These are phyloP conservation scores for Colletotrichum sp. DNA, from an alignment of 2,329 filamentous ascomycete species.

Conservation along the genomic window DNA sequence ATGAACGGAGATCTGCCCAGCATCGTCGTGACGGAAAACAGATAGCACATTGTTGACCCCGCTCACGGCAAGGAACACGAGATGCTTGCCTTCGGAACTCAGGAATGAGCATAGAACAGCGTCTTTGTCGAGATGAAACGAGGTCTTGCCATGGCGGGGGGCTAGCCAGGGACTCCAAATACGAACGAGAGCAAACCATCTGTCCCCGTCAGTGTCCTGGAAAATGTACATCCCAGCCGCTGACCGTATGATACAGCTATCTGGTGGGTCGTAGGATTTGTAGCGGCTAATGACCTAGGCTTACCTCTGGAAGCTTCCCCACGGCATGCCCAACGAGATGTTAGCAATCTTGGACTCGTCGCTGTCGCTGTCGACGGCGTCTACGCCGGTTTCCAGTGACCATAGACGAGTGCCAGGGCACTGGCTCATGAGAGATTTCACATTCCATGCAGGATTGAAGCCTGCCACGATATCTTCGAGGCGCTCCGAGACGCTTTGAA, in stretches of 20 bases:
- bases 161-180: conserved; percentile 86
- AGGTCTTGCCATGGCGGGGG: conserved; percentile 78
- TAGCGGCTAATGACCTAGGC: conserved; percentile 3
- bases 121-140: conserved; percentile 76
- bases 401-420: conserved; percentile 73
- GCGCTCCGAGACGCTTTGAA: conserved; percentile 36
- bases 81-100: conserved; percentile 70
- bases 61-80: conserved; percentile 81
- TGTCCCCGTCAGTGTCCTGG: conserved; percentile 30
- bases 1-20: conserved; percentile 72
- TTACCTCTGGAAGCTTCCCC: conserved; percentile 59
- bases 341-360: conserved; percentile 62
- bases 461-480: conserved; percentile 62
- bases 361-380: conserved; percentile 60
- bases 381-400: conserved; percentile 64
- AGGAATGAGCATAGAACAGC: conserved; percentile 81
- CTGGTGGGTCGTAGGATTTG: background rate
- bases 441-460: conserved; percentile 60
- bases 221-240: background rate
- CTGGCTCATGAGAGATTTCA: conserved; percentile 65
- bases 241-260: background rate
- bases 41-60: conserved; percentile 74
- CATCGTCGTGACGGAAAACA: conserved; percentile 67
- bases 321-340: conserved; percentile 67
- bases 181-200: conserved; percentile 84